Evolutionary conservation across 2,329 filamentous ascomycete species (phyloP), one percentile per base, ranked within the genome.

Genomic region (Hypoxylon sp.): DNA sequence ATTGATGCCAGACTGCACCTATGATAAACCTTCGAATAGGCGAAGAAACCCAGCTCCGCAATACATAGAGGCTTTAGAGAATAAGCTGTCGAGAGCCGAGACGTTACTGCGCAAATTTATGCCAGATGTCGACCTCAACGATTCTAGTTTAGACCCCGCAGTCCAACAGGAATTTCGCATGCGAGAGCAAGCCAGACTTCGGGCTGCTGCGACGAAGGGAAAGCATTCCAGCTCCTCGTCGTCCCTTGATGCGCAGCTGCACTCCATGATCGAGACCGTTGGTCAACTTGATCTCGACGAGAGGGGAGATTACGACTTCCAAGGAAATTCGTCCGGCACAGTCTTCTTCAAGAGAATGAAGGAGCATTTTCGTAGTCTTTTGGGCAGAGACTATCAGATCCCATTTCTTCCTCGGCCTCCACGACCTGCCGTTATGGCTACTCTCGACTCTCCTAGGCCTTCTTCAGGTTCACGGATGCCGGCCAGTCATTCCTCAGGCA

Each of bases 241-340:
- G 67, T 65, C 26, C 78, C 80, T 47, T 46, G 92, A 94, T 69
- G 87, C 87, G 10, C 87, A 94, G 68, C 82, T 99, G 24, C 89
- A 94, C 74, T 97, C 94, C 26, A 98, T 99, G 94, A 93, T 98
- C 60, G 91, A 94, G 74, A 92, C 92, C 43, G 93, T 94, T 2
- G 95, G 94, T 34, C 91, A 94, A 74, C 84, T 99, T 17, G 94
- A 98, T 72, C 84, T 98, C 32, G 93, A 97, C 71, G 94, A 98
- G 70, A 88, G 89, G 71, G 94, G 94, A 43, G 89, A 95, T 71
- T 97, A 93, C 89, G 94, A 98, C 77, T 99, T 97, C 72, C 93
- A 97, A 74, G 95, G 95, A 49, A 91, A 92, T 67, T 97, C 94
- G 0, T 98, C 95, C 0, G 94, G 94, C 2, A 86, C 94, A 44